These are phyloP conservation scores for Nicotiana tomentosiformis DNA, from an alignment of 257 asterid genomes.

Conservation along the genomic window DNA sequence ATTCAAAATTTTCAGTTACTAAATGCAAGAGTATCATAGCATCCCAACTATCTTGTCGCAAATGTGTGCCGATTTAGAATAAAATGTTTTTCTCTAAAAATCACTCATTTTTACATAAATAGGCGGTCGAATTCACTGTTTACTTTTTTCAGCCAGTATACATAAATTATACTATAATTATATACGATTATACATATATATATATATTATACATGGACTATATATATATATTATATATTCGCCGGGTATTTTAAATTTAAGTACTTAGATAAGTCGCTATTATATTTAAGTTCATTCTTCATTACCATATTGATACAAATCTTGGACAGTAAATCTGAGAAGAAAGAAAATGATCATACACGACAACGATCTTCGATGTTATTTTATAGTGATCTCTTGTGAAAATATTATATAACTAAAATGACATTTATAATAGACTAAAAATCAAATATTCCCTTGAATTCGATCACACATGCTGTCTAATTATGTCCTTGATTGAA, in stretches of 20 bases:
- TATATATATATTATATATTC: no score
- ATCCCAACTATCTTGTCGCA: background rate
- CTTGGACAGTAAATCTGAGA: background rate
- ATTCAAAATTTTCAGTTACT: background rate
- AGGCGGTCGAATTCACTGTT: no score
- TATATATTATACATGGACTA: no score
- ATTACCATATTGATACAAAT: background rate
- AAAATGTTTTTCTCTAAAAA: background rate
- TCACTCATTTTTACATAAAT: no score
- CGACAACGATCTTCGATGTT: background rate
- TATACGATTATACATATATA: no score
- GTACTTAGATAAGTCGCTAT: no score
- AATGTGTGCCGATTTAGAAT: background rate
- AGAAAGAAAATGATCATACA: background rate
- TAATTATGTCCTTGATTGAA: background rate
- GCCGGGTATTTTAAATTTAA: no score
- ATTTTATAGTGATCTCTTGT: background rate
- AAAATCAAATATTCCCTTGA: background rate
- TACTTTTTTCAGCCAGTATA: no score
- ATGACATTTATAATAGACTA: background rate
- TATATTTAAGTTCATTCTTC: background rate
- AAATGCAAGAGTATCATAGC: background rate
- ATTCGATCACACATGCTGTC: background rate
- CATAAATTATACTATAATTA: no score
- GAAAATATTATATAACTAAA: background rate